Evolutionary conservation across 441 rosid genomes (phyloP), one percentile per base, ranked within the genome.

Genomic region (Corymbia citriodora): DNA sequence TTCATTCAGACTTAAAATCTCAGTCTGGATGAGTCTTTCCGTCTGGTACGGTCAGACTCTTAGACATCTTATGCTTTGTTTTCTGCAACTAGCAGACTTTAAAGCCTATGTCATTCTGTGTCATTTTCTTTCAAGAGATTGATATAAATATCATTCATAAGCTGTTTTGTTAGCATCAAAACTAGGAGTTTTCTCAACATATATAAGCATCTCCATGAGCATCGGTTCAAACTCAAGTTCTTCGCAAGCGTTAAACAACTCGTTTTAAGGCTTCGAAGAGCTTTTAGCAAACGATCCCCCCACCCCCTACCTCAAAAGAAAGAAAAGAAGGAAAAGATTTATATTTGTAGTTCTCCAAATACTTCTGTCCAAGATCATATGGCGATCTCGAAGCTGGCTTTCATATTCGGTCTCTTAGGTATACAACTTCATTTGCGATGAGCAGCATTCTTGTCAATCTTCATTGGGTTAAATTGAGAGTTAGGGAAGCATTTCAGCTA

Each of bases 401-500:
- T 96, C 92, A 72, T 96, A 40, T 95, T 94, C 92, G 97, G 98
- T 36, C 93, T 96, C 91, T 88, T 94, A 61, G 97, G 98, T 94
- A 94, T 25, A 45, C 85, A 79, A 48, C n/a, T 79, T 23, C n/a
- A 45, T 48, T 11, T 52, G 18, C 7, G 52, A 40, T 79, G 52
- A 79, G 52, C 85, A 40, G n/a, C 52, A 23, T 45, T 17, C 23
- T 68, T 31, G 36, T 68, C 45, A 1, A 33, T 68, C 79, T 68
- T 68, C 45, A 16, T 68, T 68, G 33, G 79, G 79, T 68, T 68
- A 17, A 68, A 68, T 31, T 2, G 13, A 68, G 23, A 68, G 36
- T 68, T 31, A 68, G 79, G 45, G 79, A 68, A 68, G 36, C 23
- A 33, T 31, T 68, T 68, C 23, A 31, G 2, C 23, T 17, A 16